Evolutionary conservation across 2,329 filamentous ascomycete species (phyloP).

Genomic region (Penicillium frequentans): DNA sequence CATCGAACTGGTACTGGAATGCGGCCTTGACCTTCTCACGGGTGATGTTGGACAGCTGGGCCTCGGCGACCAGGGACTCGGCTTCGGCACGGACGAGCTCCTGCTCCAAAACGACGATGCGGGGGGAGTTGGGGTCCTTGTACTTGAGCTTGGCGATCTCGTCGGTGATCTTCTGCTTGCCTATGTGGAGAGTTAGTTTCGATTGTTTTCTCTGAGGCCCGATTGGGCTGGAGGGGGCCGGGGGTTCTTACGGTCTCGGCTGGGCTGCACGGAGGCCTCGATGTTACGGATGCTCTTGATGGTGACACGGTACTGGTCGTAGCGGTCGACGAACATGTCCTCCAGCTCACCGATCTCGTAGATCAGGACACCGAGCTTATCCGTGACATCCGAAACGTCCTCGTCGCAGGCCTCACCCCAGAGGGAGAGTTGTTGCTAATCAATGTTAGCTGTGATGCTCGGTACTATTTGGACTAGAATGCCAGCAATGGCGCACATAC

Average conservation of each 20-base stretch:
- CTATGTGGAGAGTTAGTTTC: conserved; percentile 46
- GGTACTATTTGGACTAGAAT: not conserved
- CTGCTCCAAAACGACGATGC: conserved; percentile 96
- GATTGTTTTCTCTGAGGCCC: not conserved
- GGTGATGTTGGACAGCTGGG: conserved; percentile 98
- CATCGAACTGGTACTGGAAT: conserved; percentile 97
- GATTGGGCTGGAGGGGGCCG: not conserved
- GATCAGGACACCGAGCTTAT: conserved; percentile 95
- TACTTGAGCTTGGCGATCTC: conserved; percentile 99
- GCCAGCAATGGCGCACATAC: conserved; percentile 57
- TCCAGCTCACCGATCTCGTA: conserved; percentile 99
- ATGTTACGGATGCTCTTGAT: conserved; percentile 99
- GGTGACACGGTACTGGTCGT: conserved; percentile 98
- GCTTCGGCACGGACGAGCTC: conserved; percentile 97
- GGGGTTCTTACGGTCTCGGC: conserved; percentile 76
- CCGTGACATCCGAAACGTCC: conserved; percentile 96
- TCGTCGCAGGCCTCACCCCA: conserved; percentile 97
- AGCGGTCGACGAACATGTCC: conserved; percentile 97
- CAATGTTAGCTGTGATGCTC: not conserved
- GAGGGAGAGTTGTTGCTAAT: conserved; percentile 93
- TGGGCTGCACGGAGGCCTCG: conserved; percentile 96
- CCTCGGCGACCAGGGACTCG: conserved; percentile 97
- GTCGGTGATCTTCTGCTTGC: conserved; percentile 99
- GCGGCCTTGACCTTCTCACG: conserved; percentile 99
- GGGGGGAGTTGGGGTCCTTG: conserved; percentile 97